These are phyloP conservation scores for Blastocystis sp. DNA, from an alignment of 352 stramenopile genomes.

Conservation along the genomic window DNA sequence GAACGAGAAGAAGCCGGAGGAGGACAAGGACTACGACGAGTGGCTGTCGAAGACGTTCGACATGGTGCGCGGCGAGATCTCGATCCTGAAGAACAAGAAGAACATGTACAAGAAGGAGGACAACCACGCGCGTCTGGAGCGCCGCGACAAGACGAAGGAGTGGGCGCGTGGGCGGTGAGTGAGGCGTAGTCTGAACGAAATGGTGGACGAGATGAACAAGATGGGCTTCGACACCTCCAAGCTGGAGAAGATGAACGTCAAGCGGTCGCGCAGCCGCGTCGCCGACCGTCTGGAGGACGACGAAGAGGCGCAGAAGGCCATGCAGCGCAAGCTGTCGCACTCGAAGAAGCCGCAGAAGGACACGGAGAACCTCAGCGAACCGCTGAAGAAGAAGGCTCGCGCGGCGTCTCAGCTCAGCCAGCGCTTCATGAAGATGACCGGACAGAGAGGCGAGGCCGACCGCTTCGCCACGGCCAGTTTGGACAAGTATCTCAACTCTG, in stretches of 20 bases:
- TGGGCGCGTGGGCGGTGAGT: not conserved
- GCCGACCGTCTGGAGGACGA: slow-evolving; percentile 2
- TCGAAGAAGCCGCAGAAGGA: slow-evolving; percentile 52
- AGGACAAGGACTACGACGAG: slow-evolving; percentile 15
- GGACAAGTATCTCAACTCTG: slow-evolving; percentile 50
- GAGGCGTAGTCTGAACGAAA: slow-evolving; percentile 13
- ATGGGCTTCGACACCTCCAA: no score
- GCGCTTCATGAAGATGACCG: slow-evolving; percentile 28
- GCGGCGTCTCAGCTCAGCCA: slow-evolving; percentile 53
- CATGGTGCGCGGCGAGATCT: slow-evolving; percentile 4
- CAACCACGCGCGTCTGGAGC: slow-evolving; percentile 1
- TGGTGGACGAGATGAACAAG: not conserved
- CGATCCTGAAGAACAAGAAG: slow-evolving; percentile 70
- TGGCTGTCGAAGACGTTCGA: not conserved
- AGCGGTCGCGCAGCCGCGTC: slow-evolving; percentile 41
- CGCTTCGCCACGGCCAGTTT: slow-evolving; percentile 52
- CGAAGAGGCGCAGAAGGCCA: slow-evolving; percentile 8
- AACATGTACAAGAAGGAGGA: slow-evolving; percentile 20
- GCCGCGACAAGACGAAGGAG: slow-evolving; percentile 29
- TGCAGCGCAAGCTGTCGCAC: slow-evolving; percentile 34
- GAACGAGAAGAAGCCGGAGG: not conserved
- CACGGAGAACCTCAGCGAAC: not conserved
- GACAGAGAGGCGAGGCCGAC: slow-evolving; percentile 61
- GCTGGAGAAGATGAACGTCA: not conserved
- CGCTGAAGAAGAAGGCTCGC: slow-evolving; percentile 42